Evolutionary conservation across 2,329 filamentous ascomycete genomes (phyloP).

Genomic region (Penicillium palitans): DNA sequence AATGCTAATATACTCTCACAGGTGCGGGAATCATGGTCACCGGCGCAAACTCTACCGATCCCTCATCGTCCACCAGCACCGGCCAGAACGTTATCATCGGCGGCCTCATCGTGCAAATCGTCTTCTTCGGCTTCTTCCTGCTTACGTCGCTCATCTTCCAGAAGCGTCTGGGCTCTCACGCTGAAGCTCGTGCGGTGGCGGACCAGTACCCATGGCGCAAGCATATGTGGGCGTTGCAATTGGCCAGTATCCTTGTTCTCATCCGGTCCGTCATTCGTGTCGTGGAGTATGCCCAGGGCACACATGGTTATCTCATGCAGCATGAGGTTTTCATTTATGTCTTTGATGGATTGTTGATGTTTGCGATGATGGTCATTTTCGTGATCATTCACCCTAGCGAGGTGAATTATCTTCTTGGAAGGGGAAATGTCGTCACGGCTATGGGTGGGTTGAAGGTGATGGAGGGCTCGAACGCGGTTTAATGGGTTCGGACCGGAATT

Average conservation of each 20-base stretch:
- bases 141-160: slow-evolving; percentile 29
- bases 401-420: slow-evolving; percentile 24
- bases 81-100: slow-evolving; percentile 31
- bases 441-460: slow-evolving; percentile 20
- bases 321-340: slow-evolving; percentile 34
- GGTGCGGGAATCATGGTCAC: slow-evolving; percentile 27
- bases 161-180: slow-evolving; percentile 26
- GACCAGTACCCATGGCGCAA: slow-evolving; percentile 36
- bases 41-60: not conserved
- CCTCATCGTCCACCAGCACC: not conserved
- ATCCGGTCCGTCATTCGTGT: slow-evolving; percentile 34
- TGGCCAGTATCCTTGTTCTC: slow-evolving; percentile 28
- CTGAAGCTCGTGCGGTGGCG: slow-evolving; percentile 27
- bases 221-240: slow-evolving; percentile 35
- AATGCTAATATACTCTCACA: not conserved
- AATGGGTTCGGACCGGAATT: not conserved
- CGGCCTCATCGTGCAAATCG: slow-evolving; percentile 33
- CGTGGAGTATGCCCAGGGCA: slow-evolving; percentile 31
- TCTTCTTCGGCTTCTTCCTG: slow-evolving; percentile 35
- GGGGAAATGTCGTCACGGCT: slow-evolving; percentile 17
- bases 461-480: slow-evolving; percentile 4
- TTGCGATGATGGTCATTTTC: slow-evolving; percentile 26
- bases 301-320: slow-evolving; percentile 27
- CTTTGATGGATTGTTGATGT: slow-evolving; percentile 35
- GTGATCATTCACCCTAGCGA: slow-evolving; percentile 28